A percentile compares a stretch with the other conserved stretches of the same genome.
Conservation (phyloP, 192 early-diverging fungal genomes). For the Coemansia sp. region DNA sequence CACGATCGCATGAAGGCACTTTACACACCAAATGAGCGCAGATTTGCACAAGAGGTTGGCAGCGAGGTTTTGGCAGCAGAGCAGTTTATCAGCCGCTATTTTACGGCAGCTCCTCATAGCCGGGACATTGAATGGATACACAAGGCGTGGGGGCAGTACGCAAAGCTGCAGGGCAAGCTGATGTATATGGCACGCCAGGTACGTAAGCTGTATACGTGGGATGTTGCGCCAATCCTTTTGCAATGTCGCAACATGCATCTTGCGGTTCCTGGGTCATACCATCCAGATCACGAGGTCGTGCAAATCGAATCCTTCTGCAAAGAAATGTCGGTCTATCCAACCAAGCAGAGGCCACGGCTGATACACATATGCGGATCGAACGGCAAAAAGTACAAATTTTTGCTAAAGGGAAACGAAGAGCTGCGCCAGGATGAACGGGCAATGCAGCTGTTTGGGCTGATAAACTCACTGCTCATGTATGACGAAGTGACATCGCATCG, state of each 20-base stretch:
- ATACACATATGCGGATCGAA: slow-evolving; percentile 82
- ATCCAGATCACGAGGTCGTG: slow-evolving; percentile 79
- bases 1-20: slow-evolving; percentile 71
- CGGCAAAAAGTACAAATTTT: slow-evolving; percentile 83
- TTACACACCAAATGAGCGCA: slow-evolving; percentile 84
- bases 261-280: slow-evolving; percentile 84
- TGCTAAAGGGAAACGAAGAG: slow-evolving; percentile 97
- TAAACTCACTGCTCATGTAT: slow-evolving; percentile 81
- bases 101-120: slow-evolving; percentile 19
- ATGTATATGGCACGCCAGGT: neutral
- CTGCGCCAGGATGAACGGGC: slow-evolving; percentile 96
- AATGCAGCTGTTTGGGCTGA: slow-evolving; percentile 97
- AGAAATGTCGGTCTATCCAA: slow-evolving; percentile 77
- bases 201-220: slow-evolving; percentile 29
- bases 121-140: neutral
- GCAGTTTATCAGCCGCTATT: slow-evolving; percentile 79
- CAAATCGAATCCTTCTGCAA: slow-evolving; percentile 80
- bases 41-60: slow-evolving; percentile 90
- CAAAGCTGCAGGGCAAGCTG: neutral
- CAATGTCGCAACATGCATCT: slow-evolving; percentile 83
- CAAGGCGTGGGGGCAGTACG: neutral
- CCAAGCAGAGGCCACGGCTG: slow-evolving; percentile 89
- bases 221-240: slow-evolving; percentile 85
- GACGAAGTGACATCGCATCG: slow-evolving; percentile 89
- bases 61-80: slow-evolving; percentile 81